Base-by-base conservation (phyloP, 345 rosid species). In the Combretum micranthum region DNA sequence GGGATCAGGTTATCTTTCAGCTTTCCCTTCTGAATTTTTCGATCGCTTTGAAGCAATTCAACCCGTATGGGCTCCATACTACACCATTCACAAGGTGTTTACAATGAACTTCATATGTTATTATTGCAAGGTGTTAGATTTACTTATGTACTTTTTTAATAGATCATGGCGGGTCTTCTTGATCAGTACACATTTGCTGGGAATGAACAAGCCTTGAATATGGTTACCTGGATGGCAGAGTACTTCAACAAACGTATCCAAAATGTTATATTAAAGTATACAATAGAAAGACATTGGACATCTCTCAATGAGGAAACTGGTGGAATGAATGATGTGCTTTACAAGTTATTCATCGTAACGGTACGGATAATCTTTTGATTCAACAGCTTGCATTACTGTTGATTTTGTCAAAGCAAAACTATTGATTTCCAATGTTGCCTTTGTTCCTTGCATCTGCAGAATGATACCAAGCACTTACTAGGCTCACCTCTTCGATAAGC, bases 41-140 rank as follows among this genome's bases (percentile, higher is more conserved):
- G 97, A 92, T 59, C 86, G 97, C 12, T 81, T 88, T 50, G 96
- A 88, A 71, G 91, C 89, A 62, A 53, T 92, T 53, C 63, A 62
- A 50, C 86, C 84, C 21, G 97, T 93, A 4, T 93, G 99, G 97
- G 99, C 99, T 65, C 97, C 99, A 15, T 93, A 93, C 66, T 93
- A 93, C 68, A 93, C 97, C 54, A 83, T 93, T 63, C 97, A 93
- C 79, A 93, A 93, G 91, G 96, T 86, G 53, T 32, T 32, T 32
- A 11, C 39, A 32, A 7, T 32, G 10, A 32, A 32, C 9, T 32
- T 32, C 9, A 7, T 7, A 32, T 32, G 9, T 32, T 32, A 1
- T 32, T 32, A 25, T 32, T 7, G 1, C 10, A 5, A 32, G 39
- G 39, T 32, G 9, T 32, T 32, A 5, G 39, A 32, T 32, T 32